Percentiles rank a stretch among this genome's conserved stretches.
phyloP scores from a whole-genome alignment of 345 rosid genomes.

The Salix suchowensis region DNA sequence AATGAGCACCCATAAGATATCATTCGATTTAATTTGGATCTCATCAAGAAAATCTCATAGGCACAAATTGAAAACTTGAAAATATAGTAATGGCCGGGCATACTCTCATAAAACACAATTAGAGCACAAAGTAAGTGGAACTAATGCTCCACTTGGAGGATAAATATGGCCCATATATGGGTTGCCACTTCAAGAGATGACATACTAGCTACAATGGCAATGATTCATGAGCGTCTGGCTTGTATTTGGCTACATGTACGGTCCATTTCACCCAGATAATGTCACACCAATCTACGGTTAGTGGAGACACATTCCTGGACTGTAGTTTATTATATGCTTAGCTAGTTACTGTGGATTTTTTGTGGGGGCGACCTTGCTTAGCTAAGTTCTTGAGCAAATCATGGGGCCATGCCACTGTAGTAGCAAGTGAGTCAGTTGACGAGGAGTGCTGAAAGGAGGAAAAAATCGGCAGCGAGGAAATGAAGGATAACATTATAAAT shows the following conservation, averaged over 20 bases:
- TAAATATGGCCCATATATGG: neutral
- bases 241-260: neutral
- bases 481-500: slow-evolving; percentile 21
- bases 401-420: slow-evolving; percentile 21
- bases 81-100: neutral
- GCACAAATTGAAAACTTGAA: neutral
- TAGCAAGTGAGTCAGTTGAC: slow-evolving; percentile 10
- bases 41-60: neutral
- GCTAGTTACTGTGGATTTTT: neutral
- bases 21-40: neutral
- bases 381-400: neutral
- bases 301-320: neutral
- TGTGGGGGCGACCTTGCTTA: neutral
- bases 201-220: neutral
- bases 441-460: neutral
- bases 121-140: slow-evolving; percentile 15
- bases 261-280: neutral
- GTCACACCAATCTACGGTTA: neutral
- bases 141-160: slow-evolving; percentile 22
- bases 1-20: neutral
- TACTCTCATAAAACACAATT: slow-evolving; percentile 4
- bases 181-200: slow-evolving; percentile 7
- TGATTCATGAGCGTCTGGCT: neutral
- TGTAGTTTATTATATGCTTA: no score
- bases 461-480: slow-evolving; percentile 16